Evolutionary conservation across 2,329 filamentous ascomycete genomes (phyloP), one percentile per base, ranked within the genome.

Genomic region (Sphaerulina vaccinii): DNA sequence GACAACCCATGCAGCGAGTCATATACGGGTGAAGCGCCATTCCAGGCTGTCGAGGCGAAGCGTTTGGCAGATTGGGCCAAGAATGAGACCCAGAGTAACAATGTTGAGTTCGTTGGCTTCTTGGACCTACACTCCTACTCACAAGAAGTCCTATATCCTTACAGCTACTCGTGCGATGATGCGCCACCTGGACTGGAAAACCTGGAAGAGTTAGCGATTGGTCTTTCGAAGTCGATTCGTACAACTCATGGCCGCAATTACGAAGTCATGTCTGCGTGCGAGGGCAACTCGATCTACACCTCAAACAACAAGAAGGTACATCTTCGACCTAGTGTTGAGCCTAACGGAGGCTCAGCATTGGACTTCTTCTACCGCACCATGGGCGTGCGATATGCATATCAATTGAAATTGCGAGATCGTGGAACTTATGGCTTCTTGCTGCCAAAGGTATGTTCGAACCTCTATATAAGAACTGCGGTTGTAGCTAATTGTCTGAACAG

Each of bases 351-450:
- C 2, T 91, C 88, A 42, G 89, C 88, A 1, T 83, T 97, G 36
- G 93, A 97, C 71, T 97, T 88, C 84, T 96, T 99, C 71, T 96
- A 95, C 68, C 88, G 95, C 62, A 87, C 95, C 63, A 72, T 97
- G 55, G 76, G 79, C 40, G 88, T 92, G 15, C 84, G 83, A 57
- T 95, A 89, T 68, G 88, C 90, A 52, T 97, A 95, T 69, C 93
- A 97, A 75, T 86, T 93, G 72, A 97, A 97, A 73, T 76, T 99
- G 22, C 80, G 93, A 42, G 93, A 99, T 68, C 93, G 88, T 0
- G 93, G 93, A 8, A 93, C 85, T 68, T 97, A 97, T 68, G 93
- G 93, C 0, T 99, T 97, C 68, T 74, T 99, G 41, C 75, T 97
- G 3, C 93, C 93, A 0, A 85, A 82, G 51, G 86, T 93, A 51